Conservation (phyloP, 2,329 filamentous ascomycete genomes). For the Didymellaceae sp. region DNA sequence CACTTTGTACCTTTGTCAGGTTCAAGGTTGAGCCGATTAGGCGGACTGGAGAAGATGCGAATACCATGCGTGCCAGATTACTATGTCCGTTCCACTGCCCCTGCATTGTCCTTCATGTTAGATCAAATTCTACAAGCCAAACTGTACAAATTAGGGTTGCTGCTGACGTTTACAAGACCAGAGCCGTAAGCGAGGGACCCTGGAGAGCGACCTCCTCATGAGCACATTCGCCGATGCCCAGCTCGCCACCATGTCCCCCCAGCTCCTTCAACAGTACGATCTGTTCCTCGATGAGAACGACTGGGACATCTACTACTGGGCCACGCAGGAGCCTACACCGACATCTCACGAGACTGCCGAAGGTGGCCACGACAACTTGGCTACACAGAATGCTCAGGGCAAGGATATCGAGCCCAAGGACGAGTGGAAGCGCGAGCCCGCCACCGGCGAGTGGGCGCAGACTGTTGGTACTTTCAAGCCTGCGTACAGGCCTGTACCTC, state of each 20-base stretch:
- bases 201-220: slow-evolving; percentile 94
- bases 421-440: slow-evolving; percentile 59
- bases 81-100: slow-evolving; percentile 61
- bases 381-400: slow-evolving; percentile 55
- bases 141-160: not conserved
- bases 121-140: not conserved
- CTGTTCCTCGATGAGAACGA: slow-evolving; percentile 97
- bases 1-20: slow-evolving; percentile 59
- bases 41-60: slow-evolving; percentile 79
- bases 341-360: slow-evolving; percentile 65
- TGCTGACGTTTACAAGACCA: slow-evolving; percentile 69
- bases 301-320: slow-evolving; percentile 99
- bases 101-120: slow-evolving; percentile 3
- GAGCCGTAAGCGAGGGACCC: slow-evolving; percentile 92
- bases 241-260: slow-evolving; percentile 73
- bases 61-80: slow-evolving; percentile 88
- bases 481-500: slow-evolving; percentile 87
- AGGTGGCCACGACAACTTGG: slow-evolving; percentile 54
- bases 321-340: slow-evolving; percentile 77
- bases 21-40: slow-evolving; percentile 92
- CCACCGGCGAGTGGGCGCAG: slow-evolving; percentile 90
- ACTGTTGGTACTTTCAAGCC: slow-evolving; percentile 94
- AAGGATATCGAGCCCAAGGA: slow-evolving; percentile 53
- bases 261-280: slow-evolving; percentile 85
- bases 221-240: slow-evolving; percentile 90